Evolutionary conservation across 2,329 filamentous ascomycete genomes (phyloP).

Genomic region (Aureobasidium sp.): DNA sequence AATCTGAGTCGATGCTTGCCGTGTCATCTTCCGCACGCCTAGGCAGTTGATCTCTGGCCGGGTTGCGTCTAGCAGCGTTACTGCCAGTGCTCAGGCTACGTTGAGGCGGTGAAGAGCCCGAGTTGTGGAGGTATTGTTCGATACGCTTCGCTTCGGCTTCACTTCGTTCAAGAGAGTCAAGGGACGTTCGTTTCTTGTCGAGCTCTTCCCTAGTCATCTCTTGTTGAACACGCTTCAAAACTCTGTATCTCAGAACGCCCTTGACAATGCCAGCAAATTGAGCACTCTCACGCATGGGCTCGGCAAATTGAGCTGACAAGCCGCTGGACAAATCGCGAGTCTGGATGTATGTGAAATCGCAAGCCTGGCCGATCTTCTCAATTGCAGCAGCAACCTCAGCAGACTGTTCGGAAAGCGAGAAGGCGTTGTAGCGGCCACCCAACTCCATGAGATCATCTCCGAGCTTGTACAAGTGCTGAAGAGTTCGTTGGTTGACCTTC

Average conservation of each 20-base stretch:
- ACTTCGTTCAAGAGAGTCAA: conserved; percentile 87
- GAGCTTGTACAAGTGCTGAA: conserved; percentile 76
- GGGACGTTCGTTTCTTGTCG: conserved; percentile 70
- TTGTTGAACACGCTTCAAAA: conserved; percentile 91
- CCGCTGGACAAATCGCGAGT: conserved; percentile 84
- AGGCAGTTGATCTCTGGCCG: conserved; percentile 31
- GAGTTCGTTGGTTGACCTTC: conserved; percentile 84
- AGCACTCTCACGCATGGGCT: conserved; percentile 95
- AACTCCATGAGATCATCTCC: conserved; percentile 86
- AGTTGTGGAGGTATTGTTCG: conserved; percentile 79
- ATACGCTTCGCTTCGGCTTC: conserved; percentile 89
- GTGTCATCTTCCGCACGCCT: conserved; percentile 25
- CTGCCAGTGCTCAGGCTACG: conserved; percentile 49
- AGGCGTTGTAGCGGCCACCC: conserved; percentile 93
- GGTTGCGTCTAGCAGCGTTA: conserved; percentile 30
- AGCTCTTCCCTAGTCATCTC: conserved; percentile 95
- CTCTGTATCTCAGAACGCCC: conserved; percentile 77
- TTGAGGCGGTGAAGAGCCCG: conserved; percentile 55
- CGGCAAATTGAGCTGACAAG: conserved; percentile 88
- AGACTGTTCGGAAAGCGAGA: conserved; percentile 88
- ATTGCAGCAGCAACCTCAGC: conserved; percentile 85
- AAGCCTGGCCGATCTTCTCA: conserved; percentile 87
- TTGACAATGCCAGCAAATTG: conserved; percentile 95
- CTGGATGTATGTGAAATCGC: conserved; percentile 91
- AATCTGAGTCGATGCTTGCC: conserved; percentile 71